Percentiles rank a stretch among this genome's conserved stretches.
Evolutionary conservation across 805 yeast genomes (phyloP).

Genomic region (Maudiozyma pseudohumilis): DNA sequence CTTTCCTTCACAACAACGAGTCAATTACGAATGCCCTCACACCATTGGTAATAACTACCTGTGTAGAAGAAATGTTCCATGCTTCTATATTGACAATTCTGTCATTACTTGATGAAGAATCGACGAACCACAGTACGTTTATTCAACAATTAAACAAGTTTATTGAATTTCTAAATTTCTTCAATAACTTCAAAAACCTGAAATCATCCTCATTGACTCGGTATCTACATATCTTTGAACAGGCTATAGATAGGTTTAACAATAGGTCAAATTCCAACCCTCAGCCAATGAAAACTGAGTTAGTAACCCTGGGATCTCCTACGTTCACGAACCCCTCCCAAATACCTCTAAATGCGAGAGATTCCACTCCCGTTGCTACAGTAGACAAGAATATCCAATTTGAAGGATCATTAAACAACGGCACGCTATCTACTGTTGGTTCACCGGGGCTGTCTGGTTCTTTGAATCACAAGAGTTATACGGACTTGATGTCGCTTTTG

Average conservation of each 20-base stretch:
- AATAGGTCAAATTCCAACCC: not conserved
- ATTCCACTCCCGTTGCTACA: not conserved
- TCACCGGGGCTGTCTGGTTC: slow-evolving; percentile 1
- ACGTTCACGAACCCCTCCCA: not conserved
- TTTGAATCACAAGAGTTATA: slow-evolving; percentile 12
- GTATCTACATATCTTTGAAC: slow-evolving; percentile 1
- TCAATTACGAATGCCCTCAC: slow-evolving; percentile 6
- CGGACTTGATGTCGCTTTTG: slow-evolving; percentile 10
- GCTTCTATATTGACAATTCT: slow-evolving; percentile 2
- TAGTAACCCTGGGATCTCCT: not conserved
- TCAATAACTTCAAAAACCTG: slow-evolving; percentile 3
- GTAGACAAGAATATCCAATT: not conserved
- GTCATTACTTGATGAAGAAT: not conserved
- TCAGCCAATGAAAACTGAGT: not conserved
- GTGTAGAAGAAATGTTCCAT: slow-evolving; percentile 3
- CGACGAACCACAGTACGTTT: not conserved
- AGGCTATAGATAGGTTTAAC: not conserved
- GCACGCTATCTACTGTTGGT: not conserved
- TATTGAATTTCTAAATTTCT: slow-evolving; percentile 3
- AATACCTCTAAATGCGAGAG: not conserved
- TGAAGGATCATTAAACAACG: not conserved
- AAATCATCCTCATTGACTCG: not conserved
- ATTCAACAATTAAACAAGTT: not conserved
- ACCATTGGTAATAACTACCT: slow-evolving; percentile 4
- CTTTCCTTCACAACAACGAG: slow-evolving; percentile 6